Evolutionary conservation across 495 filamentous ascomycete genomes (phyloP).

Genomic region (Penicillium ucsense): DNA sequence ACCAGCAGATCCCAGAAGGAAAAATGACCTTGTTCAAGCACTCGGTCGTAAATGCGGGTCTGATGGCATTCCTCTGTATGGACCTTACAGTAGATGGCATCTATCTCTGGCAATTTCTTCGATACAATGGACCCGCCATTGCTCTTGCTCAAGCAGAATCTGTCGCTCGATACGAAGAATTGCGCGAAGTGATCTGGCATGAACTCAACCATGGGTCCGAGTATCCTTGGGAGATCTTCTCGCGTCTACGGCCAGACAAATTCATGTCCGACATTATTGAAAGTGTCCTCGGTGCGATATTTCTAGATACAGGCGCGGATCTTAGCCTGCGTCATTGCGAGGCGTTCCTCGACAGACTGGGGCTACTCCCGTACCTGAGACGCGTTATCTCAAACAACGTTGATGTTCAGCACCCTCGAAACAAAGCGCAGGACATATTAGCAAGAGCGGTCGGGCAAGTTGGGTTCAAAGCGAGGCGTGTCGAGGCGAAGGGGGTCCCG

Average conservation of each 20-base stretch:
- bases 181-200: constrained; percentile 39
- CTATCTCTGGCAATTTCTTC: constrained; percentile 62
- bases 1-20: constrained; percentile 42
- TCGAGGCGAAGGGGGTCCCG: background rate
- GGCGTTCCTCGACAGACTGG: constrained; percentile 49
- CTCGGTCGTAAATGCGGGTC: constrained; percentile 71
- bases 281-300: constrained; percentile 72
- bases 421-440: constrained; percentile 51
- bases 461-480: constrained; percentile 6
- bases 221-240: constrained; percentile 71
- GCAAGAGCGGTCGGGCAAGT: constrained; percentile 13
- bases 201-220: constrained; percentile 35
- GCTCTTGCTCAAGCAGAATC: constrained; percentile 34
- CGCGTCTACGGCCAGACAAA: constrained; percentile 58
- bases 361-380: constrained; percentile 53
- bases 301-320: constrained; percentile 52
- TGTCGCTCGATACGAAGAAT: constrained; percentile 32
- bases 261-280: constrained; percentile 85
- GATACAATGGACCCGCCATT: constrained; percentile 42
- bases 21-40: constrained; percentile 68
- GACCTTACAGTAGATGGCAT: constrained; percentile 9
- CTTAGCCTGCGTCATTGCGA: constrained; percentile 49
- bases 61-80: constrained; percentile 81
- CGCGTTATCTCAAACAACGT: constrained; percentile 50
- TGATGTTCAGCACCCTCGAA: constrained; percentile 64